Evolutionary conservation across 371 early-diverging fungal genomes (phyloP), one percentile per base, ranked within the genome.

Genomic region (Batkoa obscura): DNA sequence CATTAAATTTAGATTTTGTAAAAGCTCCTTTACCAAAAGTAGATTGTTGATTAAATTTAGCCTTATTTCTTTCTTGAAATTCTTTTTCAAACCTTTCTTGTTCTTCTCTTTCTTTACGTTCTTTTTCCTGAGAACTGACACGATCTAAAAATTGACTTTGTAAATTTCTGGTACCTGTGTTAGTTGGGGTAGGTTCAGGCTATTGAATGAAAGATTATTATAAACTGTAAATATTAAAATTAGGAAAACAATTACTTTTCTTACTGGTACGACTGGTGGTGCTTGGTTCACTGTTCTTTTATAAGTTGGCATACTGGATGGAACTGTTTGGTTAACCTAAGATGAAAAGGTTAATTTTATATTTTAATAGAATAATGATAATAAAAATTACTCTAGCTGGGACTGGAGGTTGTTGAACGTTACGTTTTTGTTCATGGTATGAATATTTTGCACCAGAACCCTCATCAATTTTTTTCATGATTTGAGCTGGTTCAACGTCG

Each of bases 361-460:
- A 67, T 43, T 69, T 73, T 67, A 75, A 75, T 12, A 12, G 15
- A 15, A 5, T 45, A 4, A 45, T 5, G 23, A 13, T 45, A 13
- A 15, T 15, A 45, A 12, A 12, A 45, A 12, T 12, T 15, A 15
- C 15, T 45, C 12, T 23, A 17, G 17, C 15, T 17, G 57, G 75
- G 75, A 31, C 66, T 45, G 45, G 45, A 45, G 45, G 45, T 15
- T 45, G 12, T 15, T 45, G 45, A 45, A 23, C 6, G 12, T 13
- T 5, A 8, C 66, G 58, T n/a, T 66, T 59, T 57, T 82, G 79
- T 59, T 81, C 73, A 62, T 90, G 90, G 55, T 80, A 71, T 57
- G 86, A 84, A 64, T 93, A 93, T 59, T 90, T 89, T 3, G 92
- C 82, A 0, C 92, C 93, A 2, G 88, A 81, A 31, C 83, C 77